Evolutionary conservation across 352 stramenopile genomes (phyloP), one percentile per base, ranked within the genome.

Genomic region (Pythium aquatile): DNA sequence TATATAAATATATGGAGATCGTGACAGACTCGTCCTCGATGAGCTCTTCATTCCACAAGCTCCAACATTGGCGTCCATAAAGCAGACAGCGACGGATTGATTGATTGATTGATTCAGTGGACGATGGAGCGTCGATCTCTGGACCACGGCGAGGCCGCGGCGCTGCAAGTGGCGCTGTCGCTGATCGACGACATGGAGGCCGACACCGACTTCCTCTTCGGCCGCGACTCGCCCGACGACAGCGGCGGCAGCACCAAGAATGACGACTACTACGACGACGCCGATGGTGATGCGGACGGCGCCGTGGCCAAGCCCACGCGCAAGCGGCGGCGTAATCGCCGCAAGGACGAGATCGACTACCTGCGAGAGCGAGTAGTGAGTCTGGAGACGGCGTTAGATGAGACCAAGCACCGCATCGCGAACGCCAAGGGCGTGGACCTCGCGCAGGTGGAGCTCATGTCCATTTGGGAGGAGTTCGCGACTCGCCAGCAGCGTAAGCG

Each of bases 281-380:
- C n/a, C n/a, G 42, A 44, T 4, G 40, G 55, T n/a, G 32, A 47
- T 7, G 58, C 1, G 1, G 30, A 26, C 17, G 7, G 28, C 8
- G 3, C 47, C 3, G 17, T 30, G 33, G 13, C 16, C 17, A 56
- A 49, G 58, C 58, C 58, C 46, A 28, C 20, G 29, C 72, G 72
- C 55, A 76, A 26, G 42, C 78, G 58, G 9, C 17, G 29, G 30
- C 48, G 33, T 26, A 62, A 53, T n/a, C 48, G 49, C 29, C 83
- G 77, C 61, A 85, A 85, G 60, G 76, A 88, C 29, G 79, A 88
- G 65, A 74, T 88, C 33, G 75, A 81, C 33, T 88, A 88, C 69
- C 63, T 88, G 40, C 79, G 79, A 76, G 13, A 32, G 17, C 47
- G 61, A 9, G 61, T 67, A 11, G 4, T 24, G 2, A 47, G 47